Conservation (phyloP, 2,329 filamentous ascomycete species). For the Paecilomyces sp. region DNA sequence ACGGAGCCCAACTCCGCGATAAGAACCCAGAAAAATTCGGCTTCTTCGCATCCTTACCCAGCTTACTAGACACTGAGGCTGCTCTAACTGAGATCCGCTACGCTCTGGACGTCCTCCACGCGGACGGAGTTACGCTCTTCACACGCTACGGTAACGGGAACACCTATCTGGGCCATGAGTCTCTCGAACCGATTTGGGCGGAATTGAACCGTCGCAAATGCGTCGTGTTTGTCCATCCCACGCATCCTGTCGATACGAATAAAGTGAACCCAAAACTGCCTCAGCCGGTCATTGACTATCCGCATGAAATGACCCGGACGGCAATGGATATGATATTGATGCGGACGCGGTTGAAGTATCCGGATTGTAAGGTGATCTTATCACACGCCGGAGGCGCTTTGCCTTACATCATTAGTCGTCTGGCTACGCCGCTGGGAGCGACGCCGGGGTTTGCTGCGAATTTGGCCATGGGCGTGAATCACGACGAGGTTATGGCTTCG, state of each 20-base stretch:
- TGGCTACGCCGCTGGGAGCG: too few relatives aligned
- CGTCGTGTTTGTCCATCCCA: not conserved
- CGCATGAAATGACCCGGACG: constrained; percentile 39
- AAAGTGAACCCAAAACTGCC: constrained; percentile 26
- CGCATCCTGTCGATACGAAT: constrained; percentile 1
- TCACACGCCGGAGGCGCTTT: constrained; percentile 39
- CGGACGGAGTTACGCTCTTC: constrained; percentile 42
- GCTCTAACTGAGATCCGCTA: too few relatives aligned
- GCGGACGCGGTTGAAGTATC: constrained; percentile 18
- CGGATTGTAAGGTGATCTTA: constrained; percentile 40
- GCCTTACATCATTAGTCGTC: not conserved
- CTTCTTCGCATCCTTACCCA: constrained; percentile 37
- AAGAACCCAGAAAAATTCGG: constrained; percentile 28
- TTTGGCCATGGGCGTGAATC: too few relatives aligned
- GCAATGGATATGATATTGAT: constrained; percentile 36
- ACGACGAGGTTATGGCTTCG: too few relatives aligned
- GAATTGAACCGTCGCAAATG: not conserved
- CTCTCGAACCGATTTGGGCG: too few relatives aligned
- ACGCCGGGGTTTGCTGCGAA: too few relatives aligned
- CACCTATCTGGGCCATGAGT: constrained; percentile 40
- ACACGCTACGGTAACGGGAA: constrained; percentile 36
- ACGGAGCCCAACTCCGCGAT: constrained; percentile 25
- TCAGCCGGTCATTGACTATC: constrained; percentile 37
- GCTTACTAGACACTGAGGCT: constrained; percentile 19
- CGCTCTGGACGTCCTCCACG: constrained; percentile 18